Conservation (phyloP, 116 monocot genomes). For the Papilionanthe hybrid region DNA sequence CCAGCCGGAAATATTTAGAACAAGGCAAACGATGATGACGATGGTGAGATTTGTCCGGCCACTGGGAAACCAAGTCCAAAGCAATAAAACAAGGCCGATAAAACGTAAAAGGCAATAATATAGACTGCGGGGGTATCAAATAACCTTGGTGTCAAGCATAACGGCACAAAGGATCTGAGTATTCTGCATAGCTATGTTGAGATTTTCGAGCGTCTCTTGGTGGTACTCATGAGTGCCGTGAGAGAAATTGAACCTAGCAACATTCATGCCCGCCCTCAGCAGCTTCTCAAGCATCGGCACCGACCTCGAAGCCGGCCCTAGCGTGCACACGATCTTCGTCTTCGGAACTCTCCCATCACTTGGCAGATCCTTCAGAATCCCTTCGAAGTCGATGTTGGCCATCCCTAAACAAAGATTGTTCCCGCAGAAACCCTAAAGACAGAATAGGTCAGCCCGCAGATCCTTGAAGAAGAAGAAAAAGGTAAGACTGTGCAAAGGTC, state of each 20-base stretch:
- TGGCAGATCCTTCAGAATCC: constrained; percentile 28
- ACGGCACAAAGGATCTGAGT: constrained; percentile 81
- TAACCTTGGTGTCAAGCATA: constrained; percentile 95
- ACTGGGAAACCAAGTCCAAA: not conserved
- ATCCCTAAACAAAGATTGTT: constrained; percentile 9
- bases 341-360: constrained; percentile 44
- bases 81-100: not conserved
- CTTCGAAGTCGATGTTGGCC: constrained; percentile 56
- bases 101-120: not conserved
- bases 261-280: constrained; percentile 85
- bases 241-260: constrained; percentile 94
- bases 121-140: not conserved
- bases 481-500: not conserved
- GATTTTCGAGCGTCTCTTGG: constrained; percentile 82
- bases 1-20: not conserved
- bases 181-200: constrained; percentile 72
- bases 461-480: not conserved
- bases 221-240: constrained; percentile 91
- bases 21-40: not conserved
- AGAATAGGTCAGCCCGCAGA: not conserved
- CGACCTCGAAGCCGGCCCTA: constrained; percentile 78
- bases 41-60: not conserved
- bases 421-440: not conserved
- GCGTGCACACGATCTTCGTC: constrained; percentile 95
- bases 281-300: constrained; percentile 86